Evolutionary conservation across 2,329 filamentous ascomycete species (phyloP).

Genomic region (Xylariales sp.): DNA sequence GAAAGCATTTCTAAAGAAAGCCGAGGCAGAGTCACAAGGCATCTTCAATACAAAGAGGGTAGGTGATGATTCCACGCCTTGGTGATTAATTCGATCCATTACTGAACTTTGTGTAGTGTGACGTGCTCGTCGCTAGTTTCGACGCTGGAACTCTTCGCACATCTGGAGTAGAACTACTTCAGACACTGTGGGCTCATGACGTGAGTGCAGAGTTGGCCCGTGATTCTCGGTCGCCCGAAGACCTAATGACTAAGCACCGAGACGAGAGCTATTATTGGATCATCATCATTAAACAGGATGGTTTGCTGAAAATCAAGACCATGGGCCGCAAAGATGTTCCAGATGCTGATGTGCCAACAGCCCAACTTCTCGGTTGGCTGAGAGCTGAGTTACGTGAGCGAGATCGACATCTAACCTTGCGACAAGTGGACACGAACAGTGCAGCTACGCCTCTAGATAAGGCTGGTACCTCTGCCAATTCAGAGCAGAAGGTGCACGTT

Average conservation of each 20-base stretch:
- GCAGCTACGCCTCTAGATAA: slow-evolving; percentile 14
- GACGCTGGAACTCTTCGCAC: slow-evolving; percentile 72
- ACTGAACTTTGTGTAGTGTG: slow-evolving; percentile 54
- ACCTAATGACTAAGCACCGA: slow-evolving; percentile 70
- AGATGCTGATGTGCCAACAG: slow-evolving; percentile 70
- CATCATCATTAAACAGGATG: slow-evolving; percentile 78
- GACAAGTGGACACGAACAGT: slow-evolving; percentile 30
- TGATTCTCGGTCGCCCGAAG: slow-evolving; percentile 74
- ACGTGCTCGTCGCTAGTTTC: slow-evolving; percentile 86
- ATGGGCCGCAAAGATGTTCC: slow-evolving; percentile 69
- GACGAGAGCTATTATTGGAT: slow-evolving; percentile 82
- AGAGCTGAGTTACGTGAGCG: slow-evolving; percentile 77
- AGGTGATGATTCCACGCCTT: slow-evolving; percentile 25
- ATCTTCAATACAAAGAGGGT: slow-evolving; percentile 62
- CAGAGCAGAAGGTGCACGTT: slow-evolving; percentile 76
- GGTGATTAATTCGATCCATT: slow-evolving; percentile 5
- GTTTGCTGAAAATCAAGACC: slow-evolving; percentile 72
- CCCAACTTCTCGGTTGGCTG: slow-evolving; percentile 75
- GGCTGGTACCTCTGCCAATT: slow-evolving; percentile 23
- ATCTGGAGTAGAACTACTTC: slow-evolving; percentile 71
- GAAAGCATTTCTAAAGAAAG: slow-evolving; percentile 64
- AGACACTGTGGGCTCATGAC: slow-evolving; percentile 74
- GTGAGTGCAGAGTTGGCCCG: slow-evolving; percentile 85
- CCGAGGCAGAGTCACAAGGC: slow-evolving; percentile 56
- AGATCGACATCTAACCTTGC: slow-evolving; percentile 40